Conservation (phyloP, 2,329 filamentous ascomycete species). For the Stemphylium vesicarium region DNA sequence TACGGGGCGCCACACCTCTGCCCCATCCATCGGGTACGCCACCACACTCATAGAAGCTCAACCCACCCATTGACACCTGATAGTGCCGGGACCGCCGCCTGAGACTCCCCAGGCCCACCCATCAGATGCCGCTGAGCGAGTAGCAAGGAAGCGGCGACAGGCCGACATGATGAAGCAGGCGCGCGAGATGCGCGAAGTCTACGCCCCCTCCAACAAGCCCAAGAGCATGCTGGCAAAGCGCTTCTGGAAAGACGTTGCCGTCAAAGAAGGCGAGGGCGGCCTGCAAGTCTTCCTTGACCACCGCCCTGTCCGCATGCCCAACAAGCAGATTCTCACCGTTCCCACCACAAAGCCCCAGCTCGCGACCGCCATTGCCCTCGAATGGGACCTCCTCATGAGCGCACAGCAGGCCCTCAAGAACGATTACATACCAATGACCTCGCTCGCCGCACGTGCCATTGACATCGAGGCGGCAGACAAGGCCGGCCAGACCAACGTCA, state of each 20-base stretch:
- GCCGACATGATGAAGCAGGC: slow-evolving; percentile 57
- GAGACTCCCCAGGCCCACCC: slow-evolving; percentile 59
- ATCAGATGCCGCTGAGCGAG: slow-evolving; percentile 55
- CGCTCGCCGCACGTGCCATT: slow-evolving; percentile 79
- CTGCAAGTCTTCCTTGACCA: slow-evolving; percentile 76
- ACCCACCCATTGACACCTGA: slow-evolving; percentile 4
- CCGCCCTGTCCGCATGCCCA: slow-evolving; percentile 77
- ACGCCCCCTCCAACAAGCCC: slow-evolving; percentile 48
- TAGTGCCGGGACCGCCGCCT: slow-evolving; percentile 65
- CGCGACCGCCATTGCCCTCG: slow-evolving; percentile 82
- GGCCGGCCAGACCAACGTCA: slow-evolving; percentile 58
- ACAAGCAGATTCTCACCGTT: slow-evolving; percentile 73
- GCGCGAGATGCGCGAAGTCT: slow-evolving; percentile 51
- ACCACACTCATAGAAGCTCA: neutral
- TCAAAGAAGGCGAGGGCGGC: slow-evolving; percentile 66
- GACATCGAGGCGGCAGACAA: slow-evolving; percentile 77
- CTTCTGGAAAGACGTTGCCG: slow-evolving; percentile 86
- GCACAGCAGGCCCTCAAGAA: slow-evolving; percentile 83
- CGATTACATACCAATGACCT: slow-evolving; percentile 90
- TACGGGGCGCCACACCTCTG: slow-evolving; percentile 61
- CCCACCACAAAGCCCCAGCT: slow-evolving; percentile 80
- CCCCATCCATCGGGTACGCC: slow-evolving; percentile 56
- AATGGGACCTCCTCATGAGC: slow-evolving; percentile 88
- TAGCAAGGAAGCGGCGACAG: slow-evolving; percentile 59
- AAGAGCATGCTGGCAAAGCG: slow-evolving; percentile 66